phyloP scores from a whole-genome alignment of 2,329 filamentous ascomycete species.

The Zymoseptoria brevis region DNA sequence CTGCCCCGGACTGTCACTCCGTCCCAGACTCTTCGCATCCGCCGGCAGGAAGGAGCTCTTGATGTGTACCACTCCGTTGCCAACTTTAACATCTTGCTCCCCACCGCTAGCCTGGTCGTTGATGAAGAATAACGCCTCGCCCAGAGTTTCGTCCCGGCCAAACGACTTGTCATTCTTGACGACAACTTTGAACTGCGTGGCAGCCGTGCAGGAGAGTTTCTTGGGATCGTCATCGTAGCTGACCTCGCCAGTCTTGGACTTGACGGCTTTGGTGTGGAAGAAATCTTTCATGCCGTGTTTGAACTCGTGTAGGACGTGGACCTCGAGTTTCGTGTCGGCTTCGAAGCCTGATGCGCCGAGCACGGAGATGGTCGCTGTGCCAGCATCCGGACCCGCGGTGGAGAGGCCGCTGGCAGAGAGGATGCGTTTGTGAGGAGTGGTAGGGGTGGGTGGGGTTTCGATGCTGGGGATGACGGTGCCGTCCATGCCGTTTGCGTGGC shows the following conservation, averaged over 20 bases:
- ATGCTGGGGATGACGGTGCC: conserved; percentile 10
- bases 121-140: conserved; percentile 84
- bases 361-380: conserved; percentile 72
- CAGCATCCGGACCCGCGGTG: conserved; percentile 45
- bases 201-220: conserved; percentile 67
- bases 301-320: conserved; percentile 27
- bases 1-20: conserved; percentile 6
- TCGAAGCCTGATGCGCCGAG: conserved; percentile 70
- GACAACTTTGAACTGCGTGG: conserved; percentile 76
- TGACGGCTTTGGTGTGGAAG: conserved; percentile 88
- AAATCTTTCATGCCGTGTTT: conserved; percentile 66
- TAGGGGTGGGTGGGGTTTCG: conserved; percentile 20
- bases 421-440: conserved; percentile 38
- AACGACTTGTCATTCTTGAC: conserved; percentile 82
- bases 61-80: conserved; percentile 64
- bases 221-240: conserved; percentile 52
- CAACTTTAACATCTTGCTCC: conserved; percentile 65
- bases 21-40: conserved; percentile 16
- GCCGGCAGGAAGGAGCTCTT: conserved; percentile 24
- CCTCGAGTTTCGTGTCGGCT: conserved; percentile 30
- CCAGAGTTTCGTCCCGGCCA: conserved; percentile 74
- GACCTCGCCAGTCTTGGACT: conserved; percentile 58
- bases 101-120: conserved; percentile 63
- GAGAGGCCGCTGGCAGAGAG: conserved; percentile 35
- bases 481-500: conserved; percentile 18